phyloP scores from a whole-genome alignment of 345 rosid species.

The Firmiana major region DNA sequence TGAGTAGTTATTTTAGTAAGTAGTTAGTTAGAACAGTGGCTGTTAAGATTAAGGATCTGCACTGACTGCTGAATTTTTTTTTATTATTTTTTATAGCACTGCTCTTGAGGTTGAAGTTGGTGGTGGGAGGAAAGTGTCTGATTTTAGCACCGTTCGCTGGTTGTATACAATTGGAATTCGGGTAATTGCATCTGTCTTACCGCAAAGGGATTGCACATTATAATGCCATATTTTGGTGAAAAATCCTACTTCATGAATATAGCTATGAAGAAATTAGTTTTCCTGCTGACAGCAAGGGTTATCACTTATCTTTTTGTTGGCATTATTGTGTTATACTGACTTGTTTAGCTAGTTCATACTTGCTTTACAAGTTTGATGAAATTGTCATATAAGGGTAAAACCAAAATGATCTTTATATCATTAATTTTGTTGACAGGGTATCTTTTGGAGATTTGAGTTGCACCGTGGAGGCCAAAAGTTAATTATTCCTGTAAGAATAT shows the following conservation, averaged over 20 bases:
- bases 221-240: background rate
- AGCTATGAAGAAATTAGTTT: background rate
- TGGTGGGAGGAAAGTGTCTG: conserved; percentile 87
- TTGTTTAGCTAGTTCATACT: background rate
- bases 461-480: conserved; percentile 86
- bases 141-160: conserved; percentile 78
- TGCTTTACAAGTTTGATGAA: background rate
- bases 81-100: conserved; percentile 38
- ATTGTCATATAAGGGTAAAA: background rate
- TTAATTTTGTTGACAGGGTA: conserved; percentile 51
- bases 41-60: background rate
- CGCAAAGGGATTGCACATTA: background rate
- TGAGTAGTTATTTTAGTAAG: background rate
- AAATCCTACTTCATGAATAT: background rate
- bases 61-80: background rate
- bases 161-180: conserved; percentile 76
- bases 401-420: background rate
- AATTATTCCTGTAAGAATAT: conserved; percentile 72
- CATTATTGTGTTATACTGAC: background rate
- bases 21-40: background rate
- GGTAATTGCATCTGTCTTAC: conserved; percentile 39
- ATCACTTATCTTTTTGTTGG: background rate
- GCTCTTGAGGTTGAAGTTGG: conserved; percentile 89
- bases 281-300: background rate
- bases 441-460: conserved; percentile 87